A percentile compares a stretch with the other conserved stretches of the same genome.
phyloP scores from a whole-genome alignment of 2,329 filamentous ascomycete species.

The Bipolaris zeicola region DNA sequence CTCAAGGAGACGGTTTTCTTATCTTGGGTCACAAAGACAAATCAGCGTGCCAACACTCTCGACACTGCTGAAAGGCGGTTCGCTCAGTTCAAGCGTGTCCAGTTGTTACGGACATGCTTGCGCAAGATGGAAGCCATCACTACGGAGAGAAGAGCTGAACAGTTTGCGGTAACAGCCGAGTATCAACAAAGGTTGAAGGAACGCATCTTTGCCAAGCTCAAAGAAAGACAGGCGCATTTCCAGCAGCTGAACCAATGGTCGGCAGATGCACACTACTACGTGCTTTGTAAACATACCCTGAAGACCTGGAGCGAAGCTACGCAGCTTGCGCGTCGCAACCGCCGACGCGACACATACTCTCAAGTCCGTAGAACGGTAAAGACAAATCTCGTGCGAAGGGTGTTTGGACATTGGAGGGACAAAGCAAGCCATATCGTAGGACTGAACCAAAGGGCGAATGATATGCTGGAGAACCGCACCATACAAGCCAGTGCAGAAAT shows the following conservation, averaged over 20 bases:
- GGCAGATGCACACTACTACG: slow-evolving; percentile 62
- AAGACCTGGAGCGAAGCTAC: slow-evolving; percentile 60
- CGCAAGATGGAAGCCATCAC: slow-evolving; percentile 36
- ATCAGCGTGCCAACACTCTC: slow-evolving; percentile 34
- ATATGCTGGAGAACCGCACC: slow-evolving; percentile 29
- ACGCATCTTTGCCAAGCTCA: slow-evolving; percentile 44
- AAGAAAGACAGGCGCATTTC: slow-evolving; percentile 50
- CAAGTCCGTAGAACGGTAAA: slow-evolving; percentile 60
- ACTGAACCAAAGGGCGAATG: slow-evolving; percentile 41
- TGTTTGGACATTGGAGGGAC: slow-evolving; percentile 48
- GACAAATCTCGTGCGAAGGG: slow-evolving; percentile 55
- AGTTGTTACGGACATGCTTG: slow-evolving; percentile 35
- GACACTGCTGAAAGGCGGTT: slow-evolving; percentile 41
- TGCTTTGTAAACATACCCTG: slow-evolving; percentile 56
- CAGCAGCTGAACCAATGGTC: slow-evolving; percentile 59
- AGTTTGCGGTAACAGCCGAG: slow-evolving; percentile 50
- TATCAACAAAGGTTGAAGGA: slow-evolving; percentile 51
- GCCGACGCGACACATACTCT: slow-evolving; percentile 62
- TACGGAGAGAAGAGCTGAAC: slow-evolving; percentile 31
- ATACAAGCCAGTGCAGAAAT: slow-evolving; percentile 37
- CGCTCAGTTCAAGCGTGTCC: slow-evolving; percentile 36
- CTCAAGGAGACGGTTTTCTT: slow-evolving; percentile 36
- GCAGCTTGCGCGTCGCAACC: slow-evolving; percentile 56
- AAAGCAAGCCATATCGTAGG: slow-evolving; percentile 24
- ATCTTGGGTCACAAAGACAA: slow-evolving; percentile 38